These are phyloP conservation scores for Chlorophyllum brunneum DNA, from an alignment of 768 basidiomycete genomes.

Conservation along the genomic window DNA sequence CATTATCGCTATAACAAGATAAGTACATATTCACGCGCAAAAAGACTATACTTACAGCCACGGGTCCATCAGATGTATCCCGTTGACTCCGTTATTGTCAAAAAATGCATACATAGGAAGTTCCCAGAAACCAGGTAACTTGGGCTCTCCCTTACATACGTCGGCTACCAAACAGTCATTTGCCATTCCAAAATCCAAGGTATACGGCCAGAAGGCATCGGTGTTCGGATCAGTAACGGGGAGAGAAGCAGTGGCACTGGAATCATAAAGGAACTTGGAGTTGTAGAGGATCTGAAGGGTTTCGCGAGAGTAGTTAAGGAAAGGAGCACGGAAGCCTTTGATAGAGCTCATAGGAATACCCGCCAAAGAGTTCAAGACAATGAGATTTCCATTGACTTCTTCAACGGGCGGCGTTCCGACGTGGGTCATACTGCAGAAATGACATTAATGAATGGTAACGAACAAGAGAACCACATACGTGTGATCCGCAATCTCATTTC, in stretches of 20 bases:
- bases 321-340: constrained; percentile 75
- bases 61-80: constrained; percentile 77
- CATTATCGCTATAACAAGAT: constrained; percentile 38
- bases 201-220: constrained; percentile 84
- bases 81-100: constrained; percentile 49
- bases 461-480: constrained; percentile 41
- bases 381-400: constrained; percentile 76
- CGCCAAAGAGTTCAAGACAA: constrained; percentile 73
- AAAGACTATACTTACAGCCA: constrained; percentile 53
- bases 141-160: constrained; percentile 65
- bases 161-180: constrained; percentile 65
- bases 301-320: constrained; percentile 59
- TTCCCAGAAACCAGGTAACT: constrained; percentile 79
- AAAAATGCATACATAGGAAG: constrained; percentile 82
- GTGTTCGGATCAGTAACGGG: constrained; percentile 64
- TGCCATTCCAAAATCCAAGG: constrained; percentile 74
- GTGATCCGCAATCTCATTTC: constrained; percentile 81
- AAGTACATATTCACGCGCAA: background rate
- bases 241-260: constrained; percentile 52
- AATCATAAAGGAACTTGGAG: constrained; percentile 71
- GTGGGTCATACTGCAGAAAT: constrained; percentile 64
- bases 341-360: constrained; percentile 68
- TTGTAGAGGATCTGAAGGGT: constrained; percentile 55
- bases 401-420: constrained; percentile 56
- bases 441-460: constrained; percentile 3